A percentile compares a stretch with the other conserved stretches of the same genome.
phyloP scores from a whole-genome alignment of 75 land plant species.

The Cupressus sempervirens region DNA sequence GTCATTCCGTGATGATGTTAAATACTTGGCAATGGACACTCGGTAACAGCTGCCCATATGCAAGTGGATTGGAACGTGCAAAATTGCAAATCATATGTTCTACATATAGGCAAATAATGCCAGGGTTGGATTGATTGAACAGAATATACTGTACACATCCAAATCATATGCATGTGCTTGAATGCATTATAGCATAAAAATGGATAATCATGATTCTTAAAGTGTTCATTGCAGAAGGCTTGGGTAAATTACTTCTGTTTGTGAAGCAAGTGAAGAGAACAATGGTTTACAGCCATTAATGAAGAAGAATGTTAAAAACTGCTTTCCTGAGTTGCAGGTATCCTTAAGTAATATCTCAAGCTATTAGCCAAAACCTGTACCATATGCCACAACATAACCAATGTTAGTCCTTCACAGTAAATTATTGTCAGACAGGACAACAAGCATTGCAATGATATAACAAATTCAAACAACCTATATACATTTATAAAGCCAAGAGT shows the following conservation, averaged over 20 bases:
- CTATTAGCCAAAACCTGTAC: conserved; percentile 65
- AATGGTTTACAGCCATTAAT: not conserved
- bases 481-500: not conserved
- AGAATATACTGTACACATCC: not conserved
- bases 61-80: not conserved
- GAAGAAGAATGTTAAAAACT: conserved; percentile 38
- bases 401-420: not conserved
- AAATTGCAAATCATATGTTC: not conserved
- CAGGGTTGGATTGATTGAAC: not conserved
- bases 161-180: not conserved
- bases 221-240: not conserved
- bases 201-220: not conserved
- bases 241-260: not conserved
- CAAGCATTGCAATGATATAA: not conserved
- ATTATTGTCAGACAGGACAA: not conserved
- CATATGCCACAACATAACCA: not conserved
- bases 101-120: not conserved
- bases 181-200: not conserved
- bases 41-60: not conserved
- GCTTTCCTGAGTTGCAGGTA: conserved; percentile 62
- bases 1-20: not conserved
- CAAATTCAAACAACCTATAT: not conserved
- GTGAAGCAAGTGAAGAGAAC: not conserved
- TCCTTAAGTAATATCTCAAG: conserved; percentile 59
- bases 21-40: not conserved